A percentile compares a stretch with the other conserved stretches of the same genome.
These are phyloP conservation scores for Tricholoma sp. DNA, from an alignment of 768 basidiomycete genomes.

Conservation along the genomic window DNA sequence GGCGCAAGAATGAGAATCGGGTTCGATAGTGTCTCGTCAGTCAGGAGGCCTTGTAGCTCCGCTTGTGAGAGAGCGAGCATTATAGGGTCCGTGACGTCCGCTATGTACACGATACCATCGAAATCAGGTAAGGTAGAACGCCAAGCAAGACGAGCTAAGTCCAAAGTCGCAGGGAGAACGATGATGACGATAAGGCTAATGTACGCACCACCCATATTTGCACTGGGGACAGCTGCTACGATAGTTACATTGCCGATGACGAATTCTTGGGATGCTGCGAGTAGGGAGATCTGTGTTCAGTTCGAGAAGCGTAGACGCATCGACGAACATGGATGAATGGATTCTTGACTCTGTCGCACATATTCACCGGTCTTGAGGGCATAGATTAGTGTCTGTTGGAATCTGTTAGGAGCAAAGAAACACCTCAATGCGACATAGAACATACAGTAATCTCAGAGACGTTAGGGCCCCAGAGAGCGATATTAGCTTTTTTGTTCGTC, in stretches of 20 bases:
- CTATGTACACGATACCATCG: too few species aligned
- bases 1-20: background rate
- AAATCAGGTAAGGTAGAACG: too few species aligned
- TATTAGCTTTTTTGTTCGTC: background rate
- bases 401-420: background rate
- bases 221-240: background rate
- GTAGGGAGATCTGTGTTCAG: background rate
- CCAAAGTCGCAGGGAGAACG: background rate
- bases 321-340: conserved; percentile 1
- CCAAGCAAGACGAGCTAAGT: background rate
- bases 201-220: background rate
- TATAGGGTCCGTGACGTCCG: background rate
- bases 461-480: conserved; percentile 1
- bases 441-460: background rate
- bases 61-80: background rate
- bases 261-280: conserved; percentile 1
- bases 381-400: background rate
- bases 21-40: background rate
- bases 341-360: background rate
- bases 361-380: background rate
- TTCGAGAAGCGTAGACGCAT: background rate
- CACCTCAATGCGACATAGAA: background rate
- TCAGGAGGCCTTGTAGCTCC: background rate
- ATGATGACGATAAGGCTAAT: background rate
- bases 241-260: background rate